Base-by-base conservation (phyloP, 2,329 filamentous ascomycete species). In the Nigrograna mackinnonii region DNA sequence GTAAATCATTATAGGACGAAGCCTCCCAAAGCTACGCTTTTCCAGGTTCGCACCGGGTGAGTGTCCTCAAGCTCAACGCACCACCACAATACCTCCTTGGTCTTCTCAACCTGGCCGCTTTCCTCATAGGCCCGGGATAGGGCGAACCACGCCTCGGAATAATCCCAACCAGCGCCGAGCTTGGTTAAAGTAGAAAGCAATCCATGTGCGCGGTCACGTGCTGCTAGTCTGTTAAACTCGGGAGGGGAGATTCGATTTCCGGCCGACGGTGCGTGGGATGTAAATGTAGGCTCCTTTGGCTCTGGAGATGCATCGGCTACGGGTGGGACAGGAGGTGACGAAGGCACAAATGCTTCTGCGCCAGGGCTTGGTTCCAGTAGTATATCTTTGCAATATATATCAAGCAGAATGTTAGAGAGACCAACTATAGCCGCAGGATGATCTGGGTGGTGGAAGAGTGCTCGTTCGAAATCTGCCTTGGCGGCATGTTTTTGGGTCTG, bases 81-180 rank as follows among this genome's bases (percentile, higher is more conserved):
- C 91, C 92, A 97, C 94, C 94, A 97, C 5, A 97, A 78, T 34
- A 91, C 90, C 55, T 94, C 87, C 72, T 91, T 95, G 12, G 94
- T 87, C 74, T 92, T 95, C 26, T 94, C 88, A 2, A 83, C 70
- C 72, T 96, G 89, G 0, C 87, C 88, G 43, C 89, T 88, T 62
- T 91, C 83, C 68, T 99, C 94, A 60, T 96, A 89, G 7, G 89
- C 91, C 49, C 90, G 79, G 1, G 91, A 89, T 22, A 99, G 79
- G 4, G 87, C 82, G 60, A 90, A 92, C 94, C 94, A 99, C 4
- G 92, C 94, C 64, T 97, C 94, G 0, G 89, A 85, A 64, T 86
- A 82, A 68, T 96, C 92, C 94, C 94, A 99, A 0, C 90, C 89
- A 11, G 77, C 79, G 6, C 92, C 92, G 6, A 91, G 80, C 65